Conservation (phyloP, 2,329 filamentous ascomycete species). For the Talaromyces islandicus region DNA sequence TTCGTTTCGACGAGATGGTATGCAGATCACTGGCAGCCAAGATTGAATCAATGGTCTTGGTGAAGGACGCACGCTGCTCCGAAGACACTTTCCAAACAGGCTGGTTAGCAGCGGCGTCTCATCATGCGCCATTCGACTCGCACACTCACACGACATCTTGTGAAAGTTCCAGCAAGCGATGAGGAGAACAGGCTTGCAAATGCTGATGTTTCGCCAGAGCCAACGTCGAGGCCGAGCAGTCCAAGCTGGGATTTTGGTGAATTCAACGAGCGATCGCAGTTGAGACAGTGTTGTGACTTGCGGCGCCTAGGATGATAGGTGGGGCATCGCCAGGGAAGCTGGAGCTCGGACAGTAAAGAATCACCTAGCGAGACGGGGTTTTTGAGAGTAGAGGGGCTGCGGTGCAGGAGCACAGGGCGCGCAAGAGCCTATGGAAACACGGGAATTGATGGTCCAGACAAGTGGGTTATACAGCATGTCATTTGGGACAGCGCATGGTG, state of each 20-base stretch:
- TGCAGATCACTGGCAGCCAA: constrained; percentile 55
- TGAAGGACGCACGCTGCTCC: constrained; percentile 46
- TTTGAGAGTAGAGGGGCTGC: background rate
- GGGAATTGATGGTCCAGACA: background rate
- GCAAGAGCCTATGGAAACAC: background rate
- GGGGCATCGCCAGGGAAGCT: constrained; percentile 23
- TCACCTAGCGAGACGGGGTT: background rate
- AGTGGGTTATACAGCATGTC: background rate
- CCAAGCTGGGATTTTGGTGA: constrained; percentile 12
- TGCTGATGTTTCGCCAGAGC: background rate
- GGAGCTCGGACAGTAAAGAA: constrained; percentile 4
- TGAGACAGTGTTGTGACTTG: constrained; percentile 8
- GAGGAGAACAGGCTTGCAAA: background rate
- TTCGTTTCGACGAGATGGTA: constrained; percentile 60
- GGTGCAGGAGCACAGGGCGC: background rate
- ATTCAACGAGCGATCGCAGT: constrained; percentile 6
- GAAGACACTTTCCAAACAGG: constrained; percentile 37
- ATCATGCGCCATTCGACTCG: background rate
- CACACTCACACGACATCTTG: constrained; percentile 33
- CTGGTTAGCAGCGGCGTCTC: constrained; percentile 6
- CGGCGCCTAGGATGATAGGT: constrained; percentile 31
- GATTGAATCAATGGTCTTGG: constrained; percentile 58
- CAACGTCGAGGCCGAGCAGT: constrained; percentile 7
- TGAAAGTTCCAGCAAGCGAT: background rate
- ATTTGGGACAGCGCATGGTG: background rate